phyloP scores from a whole-genome alignment of 768 basidiomycete species.

The Tylopilus plumbeoviolaceoides region DNA sequence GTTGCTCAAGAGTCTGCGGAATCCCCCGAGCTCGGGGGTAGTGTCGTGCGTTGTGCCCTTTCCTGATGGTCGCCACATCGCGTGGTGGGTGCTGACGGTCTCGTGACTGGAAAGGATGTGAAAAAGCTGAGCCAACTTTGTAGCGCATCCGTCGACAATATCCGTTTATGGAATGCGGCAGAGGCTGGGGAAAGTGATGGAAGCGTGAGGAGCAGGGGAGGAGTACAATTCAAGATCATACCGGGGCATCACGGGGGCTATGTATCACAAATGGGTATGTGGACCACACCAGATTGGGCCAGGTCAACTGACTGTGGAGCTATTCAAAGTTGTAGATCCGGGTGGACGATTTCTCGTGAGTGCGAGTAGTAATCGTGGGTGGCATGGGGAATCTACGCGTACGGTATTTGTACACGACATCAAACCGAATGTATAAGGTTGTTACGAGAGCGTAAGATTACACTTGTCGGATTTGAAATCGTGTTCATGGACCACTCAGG shows the following conservation, averaged over 20 bases:
- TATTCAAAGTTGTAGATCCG: conserved; percentile 73
- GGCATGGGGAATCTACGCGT: conserved; percentile 87
- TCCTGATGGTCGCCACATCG: conserved; percentile 88
- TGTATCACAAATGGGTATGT: conserved; percentile 89
- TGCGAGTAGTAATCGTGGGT: conserved; percentile 90
- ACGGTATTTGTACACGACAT: conserved; percentile 92
- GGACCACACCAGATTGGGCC: conserved; percentile 6
- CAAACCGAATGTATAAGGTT: conserved; percentile 40
- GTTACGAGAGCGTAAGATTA: conserved; percentile 31
- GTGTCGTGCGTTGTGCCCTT: conserved; percentile 90
- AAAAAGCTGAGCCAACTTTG: conserved; percentile 16
- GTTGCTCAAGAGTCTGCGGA: conserved; percentile 76
- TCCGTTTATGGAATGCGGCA: conserved; percentile 89
- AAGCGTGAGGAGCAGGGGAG: conserved; percentile 56
- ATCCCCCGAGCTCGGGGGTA: conserved; percentile 84
- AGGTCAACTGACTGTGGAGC: conserved; percentile 21
- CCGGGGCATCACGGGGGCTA: conserved; percentile 95
- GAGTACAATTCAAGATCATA: conserved; percentile 90
- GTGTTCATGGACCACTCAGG: conserved; percentile 19
- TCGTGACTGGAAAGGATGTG: conserved; percentile 15
- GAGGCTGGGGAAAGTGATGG: conserved; percentile 69
- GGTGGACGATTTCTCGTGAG: conserved; percentile 82
- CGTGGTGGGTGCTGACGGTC: conserved; percentile 56
- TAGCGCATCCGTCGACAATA: conserved; percentile 90
- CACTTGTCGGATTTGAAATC: conserved; percentile 31